Percentiles rank a stretch among this genome's conserved stretches.
Conservation (phyloP, 2,329 filamentous ascomycete species). For the Coniochaeta sp. region DNA sequence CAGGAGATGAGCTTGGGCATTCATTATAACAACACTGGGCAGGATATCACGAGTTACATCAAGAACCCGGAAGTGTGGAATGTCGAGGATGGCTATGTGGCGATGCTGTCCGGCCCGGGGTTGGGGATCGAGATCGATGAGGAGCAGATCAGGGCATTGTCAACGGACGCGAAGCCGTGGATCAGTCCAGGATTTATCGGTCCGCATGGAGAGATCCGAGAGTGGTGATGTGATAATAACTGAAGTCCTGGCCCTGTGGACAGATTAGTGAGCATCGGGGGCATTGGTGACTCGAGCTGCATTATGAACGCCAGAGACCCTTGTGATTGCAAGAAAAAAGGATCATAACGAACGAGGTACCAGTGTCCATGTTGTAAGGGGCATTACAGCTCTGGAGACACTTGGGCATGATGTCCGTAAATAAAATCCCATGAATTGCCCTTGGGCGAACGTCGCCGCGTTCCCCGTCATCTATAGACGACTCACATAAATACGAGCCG, state of each 20-base stretch:
- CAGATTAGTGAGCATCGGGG: too few relatives aligned
- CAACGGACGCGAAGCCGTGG: conserved; percentile 48
- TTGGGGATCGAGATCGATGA: conserved; percentile 58
- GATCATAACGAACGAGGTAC: too few relatives aligned
- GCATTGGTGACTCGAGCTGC: not conserved
- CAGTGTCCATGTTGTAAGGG: too few relatives aligned
- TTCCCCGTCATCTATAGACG: not conserved
- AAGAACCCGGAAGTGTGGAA: conserved; percentile 51
- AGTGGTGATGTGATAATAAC: conserved; percentile 46
- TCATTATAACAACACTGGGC: conserved; percentile 55
- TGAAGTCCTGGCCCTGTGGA: not conserved
- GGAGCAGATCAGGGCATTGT: conserved; percentile 47
- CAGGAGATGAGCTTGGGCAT: conserved; percentile 64
- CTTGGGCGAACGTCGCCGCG: not conserved
- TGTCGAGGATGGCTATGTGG: conserved; percentile 49
- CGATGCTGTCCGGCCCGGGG: conserved; percentile 41
- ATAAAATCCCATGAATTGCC: not conserved
- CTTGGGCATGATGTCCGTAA: not conserved
- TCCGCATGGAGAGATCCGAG: conserved; percentile 52
- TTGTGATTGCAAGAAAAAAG: too few relatives aligned
- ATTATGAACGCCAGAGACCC: not conserved
- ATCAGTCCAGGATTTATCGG: conserved; percentile 54
- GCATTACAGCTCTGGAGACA: too few relatives aligned
- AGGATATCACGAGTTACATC: conserved; percentile 52
- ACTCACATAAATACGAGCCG: not conserved